Conservation (phyloP, 2,329 filamentous ascomycete species). For the Metarhizium guizhouense region DNA sequence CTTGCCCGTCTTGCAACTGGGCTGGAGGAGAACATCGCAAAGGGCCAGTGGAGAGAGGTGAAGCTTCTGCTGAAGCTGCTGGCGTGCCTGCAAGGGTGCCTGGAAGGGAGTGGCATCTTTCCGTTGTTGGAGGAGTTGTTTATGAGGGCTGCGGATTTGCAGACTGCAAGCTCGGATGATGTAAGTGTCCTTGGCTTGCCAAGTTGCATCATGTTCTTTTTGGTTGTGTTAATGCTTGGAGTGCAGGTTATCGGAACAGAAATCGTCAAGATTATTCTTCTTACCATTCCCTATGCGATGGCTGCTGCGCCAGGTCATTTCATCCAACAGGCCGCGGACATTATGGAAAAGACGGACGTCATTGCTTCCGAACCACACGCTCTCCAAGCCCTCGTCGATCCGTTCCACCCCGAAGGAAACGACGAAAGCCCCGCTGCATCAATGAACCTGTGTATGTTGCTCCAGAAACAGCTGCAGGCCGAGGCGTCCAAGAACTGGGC, state of each 20-base stretch:
- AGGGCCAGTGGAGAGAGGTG: slow-evolving; percentile 79
- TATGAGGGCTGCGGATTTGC: slow-evolving; percentile 78
- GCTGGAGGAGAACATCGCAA: slow-evolving; percentile 57
- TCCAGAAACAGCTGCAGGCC: slow-evolving; percentile 76
- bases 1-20: slow-evolving; percentile 52
- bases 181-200: slow-evolving; percentile 40
- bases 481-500: slow-evolving; percentile 71
- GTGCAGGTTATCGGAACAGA: slow-evolving; percentile 62
- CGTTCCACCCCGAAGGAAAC: slow-evolving; percentile 60
- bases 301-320: slow-evolving; percentile 61
- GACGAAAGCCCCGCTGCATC: slow-evolving; percentile 55
- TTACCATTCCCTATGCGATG: slow-evolving; percentile 88
- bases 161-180: slow-evolving; percentile 88
- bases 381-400: slow-evolving; percentile 77
- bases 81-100: slow-evolving; percentile 71
- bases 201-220: neutral
- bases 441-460: slow-evolving; percentile 63
- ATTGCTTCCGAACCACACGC: slow-evolving; percentile 84
- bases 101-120: slow-evolving; percentile 80
- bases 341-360: slow-evolving; percentile 91
- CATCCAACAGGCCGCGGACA: slow-evolving; percentile 62
- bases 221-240: slow-evolving; percentile 6
- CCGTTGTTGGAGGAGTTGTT: slow-evolving; percentile 85
- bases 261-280: slow-evolving; percentile 90
- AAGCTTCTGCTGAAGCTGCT: slow-evolving; percentile 87